Conservation (phyloP, 202 grass and related monocot genomes). For the Elaeis oleifera region DNA sequence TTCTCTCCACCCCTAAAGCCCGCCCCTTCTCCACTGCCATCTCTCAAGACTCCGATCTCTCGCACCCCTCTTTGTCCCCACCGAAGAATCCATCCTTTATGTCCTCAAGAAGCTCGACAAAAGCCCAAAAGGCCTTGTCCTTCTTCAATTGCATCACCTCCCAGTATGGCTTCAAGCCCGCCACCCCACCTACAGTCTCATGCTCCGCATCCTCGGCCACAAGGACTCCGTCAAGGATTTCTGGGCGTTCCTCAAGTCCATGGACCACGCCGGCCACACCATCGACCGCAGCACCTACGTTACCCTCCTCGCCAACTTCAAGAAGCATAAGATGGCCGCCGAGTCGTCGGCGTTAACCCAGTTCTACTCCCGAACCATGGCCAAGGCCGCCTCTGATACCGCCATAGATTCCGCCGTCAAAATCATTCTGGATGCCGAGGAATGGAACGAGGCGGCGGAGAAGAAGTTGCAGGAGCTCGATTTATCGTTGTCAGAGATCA, state of each 20-base stretch:
- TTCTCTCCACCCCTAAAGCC: neutral
- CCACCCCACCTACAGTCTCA: constrained; percentile 69
- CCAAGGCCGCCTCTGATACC: constrained; percentile 1
- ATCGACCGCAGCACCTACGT: constrained; percentile 75
- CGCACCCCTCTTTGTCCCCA: neutral
- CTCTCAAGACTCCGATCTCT: neutral
- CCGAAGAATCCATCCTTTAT: constrained; percentile 70
- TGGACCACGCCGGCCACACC: constrained; percentile 46
- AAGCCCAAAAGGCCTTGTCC: constrained; percentile 43
- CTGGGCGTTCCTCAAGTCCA: constrained; percentile 71
- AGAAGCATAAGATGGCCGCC: constrained; percentile 41
- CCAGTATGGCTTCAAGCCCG: constrained; percentile 31
- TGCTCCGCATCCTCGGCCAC: constrained; percentile 69
- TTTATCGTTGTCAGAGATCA: constrained; percentile 36
- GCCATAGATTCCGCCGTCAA: constrained; percentile 26
- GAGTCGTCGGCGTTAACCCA: constrained; percentile 42
- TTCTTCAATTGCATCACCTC: constrained; percentile 48
- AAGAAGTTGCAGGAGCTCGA: constrained; percentile 24
- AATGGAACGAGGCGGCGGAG: constrained; percentile 25
- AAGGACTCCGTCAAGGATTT: constrained; percentile 39
- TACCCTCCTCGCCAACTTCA: constrained; percentile 61
- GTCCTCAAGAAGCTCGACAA: constrained; percentile 53
- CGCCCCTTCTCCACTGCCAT: neutral
- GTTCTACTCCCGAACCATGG: constrained; percentile 27
- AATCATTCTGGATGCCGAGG: constrained; percentile 21